These are phyloP conservation scores for Macrolepiota fuliginosa DNA, from an alignment of 768 basidiomycete species.

Conservation along the genomic window DNA sequence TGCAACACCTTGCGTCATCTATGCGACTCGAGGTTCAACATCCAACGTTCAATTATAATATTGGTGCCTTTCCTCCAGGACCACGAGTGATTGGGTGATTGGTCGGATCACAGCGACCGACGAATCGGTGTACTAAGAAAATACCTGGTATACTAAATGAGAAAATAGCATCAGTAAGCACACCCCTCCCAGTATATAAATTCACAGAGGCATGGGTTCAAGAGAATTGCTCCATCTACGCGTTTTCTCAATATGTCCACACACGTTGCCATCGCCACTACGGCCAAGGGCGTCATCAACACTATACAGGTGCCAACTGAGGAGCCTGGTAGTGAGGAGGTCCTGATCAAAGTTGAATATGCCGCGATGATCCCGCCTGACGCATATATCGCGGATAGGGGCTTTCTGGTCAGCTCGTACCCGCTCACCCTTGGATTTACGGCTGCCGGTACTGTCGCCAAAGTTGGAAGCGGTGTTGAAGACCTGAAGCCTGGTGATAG, in stretches of 20 bases:
- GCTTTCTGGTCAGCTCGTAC: slow-evolving; percentile 26
- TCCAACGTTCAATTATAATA: no score
- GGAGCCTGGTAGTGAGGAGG: slow-evolving; percentile 31
- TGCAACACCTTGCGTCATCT: no score
- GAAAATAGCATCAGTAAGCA: neutral
- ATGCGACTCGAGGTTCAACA: no score
- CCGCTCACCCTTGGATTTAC: slow-evolving; percentile 37
- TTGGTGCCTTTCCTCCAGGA: neutral
- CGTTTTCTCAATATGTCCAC: slow-evolving; percentile 24
- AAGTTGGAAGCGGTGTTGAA: slow-evolving; percentile 32
- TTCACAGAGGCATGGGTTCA: neutral
- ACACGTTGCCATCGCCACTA: slow-evolving; percentile 41
- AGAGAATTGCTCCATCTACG: neutral
- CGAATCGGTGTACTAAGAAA: neutral
- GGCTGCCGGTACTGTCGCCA: slow-evolving; percentile 34
- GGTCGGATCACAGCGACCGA: neutral
- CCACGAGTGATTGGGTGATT: neutral
- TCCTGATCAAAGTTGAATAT: slow-evolving; percentile 40
- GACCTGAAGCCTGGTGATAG: slow-evolving; percentile 36
- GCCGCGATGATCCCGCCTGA: slow-evolving; percentile 39
- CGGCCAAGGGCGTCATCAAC: slow-evolving; percentile 31
- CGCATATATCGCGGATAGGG: slow-evolving; percentile 35
- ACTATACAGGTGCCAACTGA: slow-evolving; percentile 33
- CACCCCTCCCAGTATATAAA: neutral
- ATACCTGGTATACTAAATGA: neutral